Conservation (phyloP, 2,329 filamentous ascomycete genomes). For the Fonsecaea erecta region DNA sequence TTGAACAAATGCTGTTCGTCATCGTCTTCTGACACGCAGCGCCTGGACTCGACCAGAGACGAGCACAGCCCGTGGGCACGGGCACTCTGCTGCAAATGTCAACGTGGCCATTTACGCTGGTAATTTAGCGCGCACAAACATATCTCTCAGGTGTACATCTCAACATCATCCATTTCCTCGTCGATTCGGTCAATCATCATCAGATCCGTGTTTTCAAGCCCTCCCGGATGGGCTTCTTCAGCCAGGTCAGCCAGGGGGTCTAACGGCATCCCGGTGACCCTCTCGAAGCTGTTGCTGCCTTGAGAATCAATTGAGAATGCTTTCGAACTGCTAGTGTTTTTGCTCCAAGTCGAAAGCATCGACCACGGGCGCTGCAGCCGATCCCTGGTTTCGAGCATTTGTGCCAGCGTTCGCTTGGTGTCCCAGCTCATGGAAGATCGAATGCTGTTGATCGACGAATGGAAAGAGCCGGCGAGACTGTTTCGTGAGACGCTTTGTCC, state of each 20-base stretch:
- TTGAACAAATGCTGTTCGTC: too few relatives aligned
- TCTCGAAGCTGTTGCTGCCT: conserved; percentile 4
- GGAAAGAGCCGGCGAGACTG: conserved; percentile 3
- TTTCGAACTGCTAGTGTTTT: conserved; percentile 1
- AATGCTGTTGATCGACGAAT: conserved; percentile 12
- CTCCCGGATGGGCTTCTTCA: not conserved
- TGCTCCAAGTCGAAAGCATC: conserved; percentile 6
- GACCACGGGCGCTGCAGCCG: not conserved
- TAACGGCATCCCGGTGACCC: not conserved
- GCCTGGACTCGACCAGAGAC: too few relatives aligned
- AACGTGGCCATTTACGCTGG: not conserved
- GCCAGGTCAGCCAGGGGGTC: not conserved
- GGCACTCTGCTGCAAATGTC: too few relatives aligned
- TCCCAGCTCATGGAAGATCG: conserved; percentile 9
- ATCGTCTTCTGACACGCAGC: too few relatives aligned
- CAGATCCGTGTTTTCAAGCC: not conserved
- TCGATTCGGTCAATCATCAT: conserved; percentile 1
- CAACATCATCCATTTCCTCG: conserved; percentile 4
- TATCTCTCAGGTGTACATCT: not conserved
- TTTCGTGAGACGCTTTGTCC: conserved; percentile 1
- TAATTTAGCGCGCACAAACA: not conserved
- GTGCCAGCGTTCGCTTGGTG: conserved; percentile 5
- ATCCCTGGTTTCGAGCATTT: conserved; percentile 9
- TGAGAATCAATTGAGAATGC: conserved; percentile 7
- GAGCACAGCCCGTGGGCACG: too few relatives aligned